Evolutionary conservation across 2,329 filamentous ascomycete species (phyloP).

Genomic region (Mycosphaerella arachidis): DNA sequence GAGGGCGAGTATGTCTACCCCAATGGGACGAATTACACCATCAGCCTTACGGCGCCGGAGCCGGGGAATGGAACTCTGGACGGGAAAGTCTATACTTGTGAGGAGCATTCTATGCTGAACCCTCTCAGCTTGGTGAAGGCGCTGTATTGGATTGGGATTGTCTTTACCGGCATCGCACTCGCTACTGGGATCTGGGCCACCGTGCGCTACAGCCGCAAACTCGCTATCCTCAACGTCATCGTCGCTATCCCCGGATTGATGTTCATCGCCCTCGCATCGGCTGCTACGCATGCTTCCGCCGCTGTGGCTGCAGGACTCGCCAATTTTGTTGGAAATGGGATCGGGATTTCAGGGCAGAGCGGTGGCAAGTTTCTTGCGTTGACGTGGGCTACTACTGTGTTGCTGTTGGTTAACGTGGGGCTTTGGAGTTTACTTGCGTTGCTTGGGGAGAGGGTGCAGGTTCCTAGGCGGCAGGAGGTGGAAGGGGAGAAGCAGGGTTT

Average conservation of each 20-base stretch:
- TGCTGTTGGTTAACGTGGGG: constrained; percentile 24
- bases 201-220: constrained; percentile 37
- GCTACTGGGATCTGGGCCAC: constrained; percentile 43
- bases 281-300: constrained; percentile 64
- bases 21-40: constrained; percentile 41
- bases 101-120: constrained; percentile 50
- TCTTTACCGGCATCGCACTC: constrained; percentile 48
- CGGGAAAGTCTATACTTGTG: constrained; percentile 52
- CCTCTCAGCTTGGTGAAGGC: constrained; percentile 53
- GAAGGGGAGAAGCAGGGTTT: not conserved
- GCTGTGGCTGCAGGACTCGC: constrained; percentile 51
- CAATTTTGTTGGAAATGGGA: constrained; percentile 48
- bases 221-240: constrained; percentile 46
- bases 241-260: constrained; percentile 48
- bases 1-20: constrained; percentile 41
- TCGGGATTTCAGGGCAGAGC: constrained; percentile 48
- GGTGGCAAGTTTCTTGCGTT: constrained; percentile 55
- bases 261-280: constrained; percentile 66
- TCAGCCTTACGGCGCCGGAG: constrained; percentile 21
- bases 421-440: constrained; percentile 15
- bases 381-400: constrained; percentile 53
- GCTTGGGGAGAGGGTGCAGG: constrained; percentile 5
- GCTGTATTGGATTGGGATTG: constrained; percentile 56
- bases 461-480: not conserved
- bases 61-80: constrained; percentile 34